Conservation (phyloP, 768 basidiomycete genomes). For the Russula emetica region DNA sequence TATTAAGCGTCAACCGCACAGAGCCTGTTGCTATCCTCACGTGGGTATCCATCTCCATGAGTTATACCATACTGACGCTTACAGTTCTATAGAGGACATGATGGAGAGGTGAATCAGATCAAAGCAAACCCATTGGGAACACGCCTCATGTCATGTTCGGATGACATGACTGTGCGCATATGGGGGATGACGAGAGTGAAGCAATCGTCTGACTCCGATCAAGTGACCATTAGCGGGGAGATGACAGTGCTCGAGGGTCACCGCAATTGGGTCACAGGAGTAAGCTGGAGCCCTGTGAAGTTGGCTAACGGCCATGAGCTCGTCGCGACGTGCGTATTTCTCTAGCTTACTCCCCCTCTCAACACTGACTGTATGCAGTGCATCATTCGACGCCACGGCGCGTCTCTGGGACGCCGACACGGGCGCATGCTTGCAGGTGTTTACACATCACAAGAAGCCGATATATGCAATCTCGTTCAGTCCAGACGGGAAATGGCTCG, state of each 20-base stretch:
- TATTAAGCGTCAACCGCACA: conserved; percentile 51
- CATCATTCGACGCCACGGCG: conserved; percentile 76
- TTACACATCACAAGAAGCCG: conserved; percentile 65
- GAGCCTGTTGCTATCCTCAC: conserved; percentile 57
- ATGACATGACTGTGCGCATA: conserved; percentile 72
- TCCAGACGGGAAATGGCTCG: conserved; percentile 65
- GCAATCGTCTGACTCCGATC: conserved; percentile 30
- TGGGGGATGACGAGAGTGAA: conserved; percentile 59
- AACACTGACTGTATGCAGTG: conserved; percentile 39
- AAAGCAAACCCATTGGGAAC: conserved; percentile 63
- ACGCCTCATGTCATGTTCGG: conserved; percentile 74
- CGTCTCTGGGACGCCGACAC: conserved; percentile 80
- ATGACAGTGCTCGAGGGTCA: conserved; percentile 56
- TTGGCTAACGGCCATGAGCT: conserved; percentile 52
- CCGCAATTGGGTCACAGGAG: conserved; percentile 54
- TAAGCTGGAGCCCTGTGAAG: conserved; percentile 64
- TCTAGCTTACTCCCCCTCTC: conserved; percentile 6
- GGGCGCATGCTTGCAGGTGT: conserved; percentile 67
- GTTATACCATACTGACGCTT: neutral
- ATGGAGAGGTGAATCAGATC: conserved; percentile 73
- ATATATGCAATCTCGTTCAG: conserved; percentile 75
- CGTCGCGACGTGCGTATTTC: conserved; percentile 58
- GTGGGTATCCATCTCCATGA: conserved; percentile 40
- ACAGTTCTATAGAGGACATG: conserved; percentile 53
- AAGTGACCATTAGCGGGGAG: conserved; percentile 32